Percentiles rank a stretch among this genome's conserved stretches.
Evolutionary conservation across 2,329 filamentous ascomycete species (phyloP).

Genomic region (Trichoderma breve): DNA sequence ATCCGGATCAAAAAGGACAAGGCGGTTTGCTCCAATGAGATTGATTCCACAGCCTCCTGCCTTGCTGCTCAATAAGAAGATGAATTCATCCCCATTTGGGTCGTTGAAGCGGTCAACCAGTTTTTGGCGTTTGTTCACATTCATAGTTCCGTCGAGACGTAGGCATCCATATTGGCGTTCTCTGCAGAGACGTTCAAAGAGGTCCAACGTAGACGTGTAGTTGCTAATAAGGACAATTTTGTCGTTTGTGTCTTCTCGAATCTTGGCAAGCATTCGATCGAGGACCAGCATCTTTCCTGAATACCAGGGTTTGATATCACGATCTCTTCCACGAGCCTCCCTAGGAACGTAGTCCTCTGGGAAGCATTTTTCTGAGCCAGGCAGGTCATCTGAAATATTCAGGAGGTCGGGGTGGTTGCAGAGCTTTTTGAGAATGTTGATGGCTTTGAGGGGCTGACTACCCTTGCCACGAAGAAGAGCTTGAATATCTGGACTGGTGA

Average conservation of each 20-base stretch:
- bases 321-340: constrained; percentile 81
- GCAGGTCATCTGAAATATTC: constrained; percentile 76
- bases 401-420: constrained; percentile 97
- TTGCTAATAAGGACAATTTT: constrained; percentile 99
- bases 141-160: constrained; percentile 95
- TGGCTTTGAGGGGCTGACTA: constrained; percentile 93
- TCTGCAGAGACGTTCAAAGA: constrained; percentile 90
- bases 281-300: constrained; percentile 98
- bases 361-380: constrained; percentile 77
- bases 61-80: constrained; percentile 95
- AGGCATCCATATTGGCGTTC: constrained; percentile 79
- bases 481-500: constrained; percentile 92
- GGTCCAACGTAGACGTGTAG: constrained; percentile 92
- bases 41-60: constrained; percentile 96
- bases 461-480: constrained; percentile 88
- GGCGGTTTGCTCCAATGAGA: constrained; percentile 87
- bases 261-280: constrained; percentile 95
- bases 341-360: constrained; percentile 88
- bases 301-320: constrained; percentile 92
- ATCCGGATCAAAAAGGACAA: constrained; percentile 93
- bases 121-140: constrained; percentile 94
- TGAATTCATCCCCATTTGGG: constrained; percentile 82
- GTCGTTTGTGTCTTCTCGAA: constrained; percentile 94
- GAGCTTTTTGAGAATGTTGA: constrained; percentile 94
- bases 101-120: constrained; percentile 98